Evolutionary conservation across 2,329 filamentous ascomycete species (phyloP).

Genomic region (Acrocalymma vagum): DNA sequence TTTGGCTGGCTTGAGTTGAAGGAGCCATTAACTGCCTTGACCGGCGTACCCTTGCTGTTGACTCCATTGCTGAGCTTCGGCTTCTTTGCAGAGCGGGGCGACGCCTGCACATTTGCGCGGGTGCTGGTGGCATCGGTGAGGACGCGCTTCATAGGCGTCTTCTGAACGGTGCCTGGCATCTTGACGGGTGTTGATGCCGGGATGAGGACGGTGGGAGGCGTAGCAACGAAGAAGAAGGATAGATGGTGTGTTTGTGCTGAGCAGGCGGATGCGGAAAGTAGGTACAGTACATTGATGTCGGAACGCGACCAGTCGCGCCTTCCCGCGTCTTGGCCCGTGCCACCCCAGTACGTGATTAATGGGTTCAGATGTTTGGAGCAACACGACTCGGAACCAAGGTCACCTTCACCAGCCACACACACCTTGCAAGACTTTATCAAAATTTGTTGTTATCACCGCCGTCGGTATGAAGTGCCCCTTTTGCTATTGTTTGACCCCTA

Average conservation of each 20-base stretch:
- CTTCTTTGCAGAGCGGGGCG: slow-evolving; percentile 74
- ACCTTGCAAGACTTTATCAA: slow-evolving; percentile 4
- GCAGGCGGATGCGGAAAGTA: slow-evolving; percentile 23
- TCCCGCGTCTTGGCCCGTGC: slow-evolving; percentile 33
- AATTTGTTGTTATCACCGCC: no score
- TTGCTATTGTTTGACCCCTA: no score
- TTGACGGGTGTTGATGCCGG: slow-evolving; percentile 14
- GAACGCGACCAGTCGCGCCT: slow-evolving; percentile 39
- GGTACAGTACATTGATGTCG: slow-evolving; percentile 28
- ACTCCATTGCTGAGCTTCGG: slow-evolving; percentile 76
- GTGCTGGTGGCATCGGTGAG: slow-evolving; percentile 56
- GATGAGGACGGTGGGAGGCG: slow-evolving; percentile 2
- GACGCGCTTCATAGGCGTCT: slow-evolving; percentile 54
- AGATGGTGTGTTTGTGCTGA: slow-evolving; percentile 22
- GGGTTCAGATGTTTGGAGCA: no score
- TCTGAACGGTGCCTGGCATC: slow-evolving; percentile 44
- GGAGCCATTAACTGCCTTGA: slow-evolving; percentile 68
- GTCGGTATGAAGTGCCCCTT: no score
- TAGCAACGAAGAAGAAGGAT: slow-evolving; percentile 2
- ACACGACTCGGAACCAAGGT: no score
- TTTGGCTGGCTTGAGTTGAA: slow-evolving; percentile 73
- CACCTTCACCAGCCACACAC: slow-evolving; percentile 14
- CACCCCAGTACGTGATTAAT: slow-evolving; percentile 33
- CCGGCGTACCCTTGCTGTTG: slow-evolving; percentile 67
- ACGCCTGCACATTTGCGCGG: slow-evolving; percentile 53